Evolutionary conservation across 345 rosid species (phyloP).

Genomic region (Mallotus nudiflorus): DNA sequence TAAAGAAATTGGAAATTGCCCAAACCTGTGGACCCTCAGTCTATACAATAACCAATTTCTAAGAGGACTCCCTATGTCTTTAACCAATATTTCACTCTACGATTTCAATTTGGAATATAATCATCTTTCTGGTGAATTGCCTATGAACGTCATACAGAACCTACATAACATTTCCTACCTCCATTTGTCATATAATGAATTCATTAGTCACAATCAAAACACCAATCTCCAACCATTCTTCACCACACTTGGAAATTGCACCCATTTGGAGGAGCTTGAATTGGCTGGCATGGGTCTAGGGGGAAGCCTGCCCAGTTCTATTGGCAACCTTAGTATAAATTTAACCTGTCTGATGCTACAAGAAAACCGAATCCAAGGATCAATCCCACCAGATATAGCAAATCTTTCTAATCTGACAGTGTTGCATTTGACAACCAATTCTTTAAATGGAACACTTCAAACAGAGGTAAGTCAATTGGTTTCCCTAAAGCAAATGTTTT

Average conservation of each 20-base stretch:
- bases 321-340: constrained; percentile 30
- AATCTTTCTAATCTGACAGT: constrained; percentile 31
- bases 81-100: constrained; percentile 39
- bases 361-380: constrained; percentile 47
- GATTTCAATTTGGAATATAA: constrained; percentile 46
- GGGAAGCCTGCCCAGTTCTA: constrained; percentile 46
- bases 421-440: constrained; percentile 45
- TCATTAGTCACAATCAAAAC: constrained; percentile 45
- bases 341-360: constrained; percentile 28
- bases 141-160: constrained; percentile 36
- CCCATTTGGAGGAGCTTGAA: constrained; percentile 41
- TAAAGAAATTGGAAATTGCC: constrained; percentile 46
- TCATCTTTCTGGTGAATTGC: constrained; percentile 43
- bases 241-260: constrained; percentile 42
- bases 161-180: constrained; percentile 24
- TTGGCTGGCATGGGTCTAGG: constrained; percentile 55
- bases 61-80: constrained; percentile 40
- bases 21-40: constrained; percentile 27
- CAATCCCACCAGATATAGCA: constrained; percentile 41
- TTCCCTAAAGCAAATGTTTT: constrained; percentile 37
- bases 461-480: constrained; percentile 31
- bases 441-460: constrained; percentile 39
- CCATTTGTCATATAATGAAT: constrained; percentile 48
- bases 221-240: constrained; percentile 50
- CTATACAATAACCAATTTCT: constrained; percentile 45